These are phyloP conservation scores for Fraxinus sp. DNA, from an alignment of 305 asterid species.

Conservation along the genomic window DNA sequence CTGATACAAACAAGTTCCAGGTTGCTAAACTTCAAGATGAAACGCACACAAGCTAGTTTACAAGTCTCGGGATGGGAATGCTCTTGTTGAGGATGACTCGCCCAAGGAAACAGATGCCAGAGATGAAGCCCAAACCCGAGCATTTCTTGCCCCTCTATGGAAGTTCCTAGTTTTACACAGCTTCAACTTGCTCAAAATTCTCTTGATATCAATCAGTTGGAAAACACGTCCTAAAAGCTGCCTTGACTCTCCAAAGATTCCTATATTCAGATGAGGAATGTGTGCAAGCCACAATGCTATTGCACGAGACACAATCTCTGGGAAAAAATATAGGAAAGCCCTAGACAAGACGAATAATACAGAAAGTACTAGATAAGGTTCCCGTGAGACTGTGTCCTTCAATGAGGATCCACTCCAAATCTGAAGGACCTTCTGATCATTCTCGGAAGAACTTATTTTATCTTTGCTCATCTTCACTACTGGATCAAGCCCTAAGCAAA, in stretches of 20 bases:
- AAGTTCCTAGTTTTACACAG: constrained; percentile 58
- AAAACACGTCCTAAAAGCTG: constrained; percentile 59
- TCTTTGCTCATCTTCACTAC: constrained; percentile 37
- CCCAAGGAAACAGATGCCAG: constrained; percentile 78
- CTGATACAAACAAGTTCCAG: constrained; percentile 18
- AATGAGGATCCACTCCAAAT: constrained; percentile 41
- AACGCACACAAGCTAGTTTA: constrained; percentile 14
- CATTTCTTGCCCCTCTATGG: constrained; percentile 64
- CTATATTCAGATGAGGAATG: constrained; percentile 54
- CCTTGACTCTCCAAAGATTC: constrained; percentile 61
- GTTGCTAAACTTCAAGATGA: constrained; percentile 1
- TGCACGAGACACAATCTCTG: constrained; percentile 38
- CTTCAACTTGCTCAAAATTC: constrained; percentile 60
- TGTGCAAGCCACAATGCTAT: constrained; percentile 53
- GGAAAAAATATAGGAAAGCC: constrained; percentile 41
- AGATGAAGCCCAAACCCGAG: constrained; percentile 87
- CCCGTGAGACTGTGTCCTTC: constrained; percentile 45
- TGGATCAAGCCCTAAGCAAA: constrained; percentile 35
- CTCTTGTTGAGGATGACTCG: constrained; percentile 48
- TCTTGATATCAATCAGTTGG: constrained; percentile 56
- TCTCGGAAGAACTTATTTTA: constrained; percentile 15
- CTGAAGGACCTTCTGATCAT: constrained; percentile 12
- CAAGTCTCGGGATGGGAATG: constrained; percentile 29
- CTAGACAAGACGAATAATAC: constrained; percentile 42
- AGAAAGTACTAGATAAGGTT: constrained; percentile 56